Conservation (phyloP, 1,139 yeast genomes). For the Geotrichum cucujoidarum region DNA sequence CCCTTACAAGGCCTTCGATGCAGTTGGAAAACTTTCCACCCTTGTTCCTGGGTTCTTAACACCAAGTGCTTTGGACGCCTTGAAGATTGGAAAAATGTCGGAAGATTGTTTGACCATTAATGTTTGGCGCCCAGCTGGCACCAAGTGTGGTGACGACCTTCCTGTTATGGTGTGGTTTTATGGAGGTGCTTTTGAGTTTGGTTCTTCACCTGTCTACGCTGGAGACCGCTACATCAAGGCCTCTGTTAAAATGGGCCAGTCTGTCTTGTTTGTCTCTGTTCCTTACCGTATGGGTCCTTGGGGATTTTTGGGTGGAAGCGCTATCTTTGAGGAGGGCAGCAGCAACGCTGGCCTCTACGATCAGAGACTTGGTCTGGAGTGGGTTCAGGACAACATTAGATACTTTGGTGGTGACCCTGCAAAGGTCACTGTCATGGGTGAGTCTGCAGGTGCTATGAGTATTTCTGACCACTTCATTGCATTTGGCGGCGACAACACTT, state of each 20-base stretch:
- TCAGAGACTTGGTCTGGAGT: conserved; percentile 37
- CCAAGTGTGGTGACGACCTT: conserved; percentile 13
- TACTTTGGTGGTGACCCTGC: conserved; percentile 41
- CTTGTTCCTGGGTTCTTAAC: not conserved
- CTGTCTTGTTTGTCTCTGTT: conserved; percentile 22
- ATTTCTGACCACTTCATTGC: conserved; percentile 32
- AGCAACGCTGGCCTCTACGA: conserved; percentile 36
- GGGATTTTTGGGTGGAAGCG: conserved; percentile 32
- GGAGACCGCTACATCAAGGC: conserved; percentile 18
- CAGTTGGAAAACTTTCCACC: not conserved
- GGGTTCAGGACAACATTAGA: conserved; percentile 38
- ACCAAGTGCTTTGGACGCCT: conserved; percentile 5
- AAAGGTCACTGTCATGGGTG: conserved; percentile 38
- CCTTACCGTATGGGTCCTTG: conserved; percentile 33
- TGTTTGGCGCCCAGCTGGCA: conserved; percentile 23
- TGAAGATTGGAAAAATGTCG: conserved; percentile 13
- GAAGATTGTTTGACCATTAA: conserved; percentile 29
- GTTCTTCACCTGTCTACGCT: conserved; percentile 22
- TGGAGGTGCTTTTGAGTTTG: conserved; percentile 33
- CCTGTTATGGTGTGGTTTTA: conserved; percentile 34
- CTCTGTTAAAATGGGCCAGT: conserved; percentile 23
- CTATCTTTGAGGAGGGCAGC: conserved; percentile 24
- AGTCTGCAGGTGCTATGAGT: conserved; percentile 39
- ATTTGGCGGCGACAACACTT: conserved; percentile 23
- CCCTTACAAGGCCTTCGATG: conserved; percentile 5